Base-by-base conservation (phyloP, 805 yeast genomes). In the Hemisphaericaspora nanyangensis region DNA sequence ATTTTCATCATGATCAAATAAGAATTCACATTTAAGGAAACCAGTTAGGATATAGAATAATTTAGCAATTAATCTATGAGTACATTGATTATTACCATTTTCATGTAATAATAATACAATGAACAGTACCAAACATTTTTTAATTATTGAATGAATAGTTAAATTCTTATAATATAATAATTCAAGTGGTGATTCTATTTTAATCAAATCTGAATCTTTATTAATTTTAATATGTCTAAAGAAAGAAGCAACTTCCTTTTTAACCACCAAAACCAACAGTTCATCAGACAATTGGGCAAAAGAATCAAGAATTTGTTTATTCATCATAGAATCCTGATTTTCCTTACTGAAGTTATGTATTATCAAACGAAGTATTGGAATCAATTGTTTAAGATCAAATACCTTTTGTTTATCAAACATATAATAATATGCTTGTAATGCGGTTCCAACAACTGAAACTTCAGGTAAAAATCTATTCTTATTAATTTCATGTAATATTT, bases 121-220 rank as follows among this genome's bases (percentile, higher is more conserved):
- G 32, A 72, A 63, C 19, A 76, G 61, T 4, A 68, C 68, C 39
- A 78, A 64, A 20, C 80, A 68, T 43, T 73, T 75, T 27, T 72
- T 66, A 25, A 77, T 72, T 42, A 78, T 68, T 52, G 77, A 54
- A 54, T 77, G 82, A 30, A 77, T 74, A 7, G 72, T 60, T 52
- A 76, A 73, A 55, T 78, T 78, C 46, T 81, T 75, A 58, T 77
- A 78, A 50, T 75, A 78, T 31, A 76, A 64, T 29, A 78, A 63
- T 55, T 76, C 81, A 57, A 79, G 72, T 8, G 77, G 60, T 46
- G 75, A 78, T 37, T 64, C 66, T 22, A 79, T 46, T 5, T 35
- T 47, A 27, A 68, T 54, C 8, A 48, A 44, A 34, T 60, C 53
- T 13, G 49, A 46, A 11, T 38, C 38, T 7, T 43, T 35, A 39